phyloP scores from a whole-genome alignment of 495 filamentous ascomycete genomes.

The Lasiosphaeria ovina region DNA sequence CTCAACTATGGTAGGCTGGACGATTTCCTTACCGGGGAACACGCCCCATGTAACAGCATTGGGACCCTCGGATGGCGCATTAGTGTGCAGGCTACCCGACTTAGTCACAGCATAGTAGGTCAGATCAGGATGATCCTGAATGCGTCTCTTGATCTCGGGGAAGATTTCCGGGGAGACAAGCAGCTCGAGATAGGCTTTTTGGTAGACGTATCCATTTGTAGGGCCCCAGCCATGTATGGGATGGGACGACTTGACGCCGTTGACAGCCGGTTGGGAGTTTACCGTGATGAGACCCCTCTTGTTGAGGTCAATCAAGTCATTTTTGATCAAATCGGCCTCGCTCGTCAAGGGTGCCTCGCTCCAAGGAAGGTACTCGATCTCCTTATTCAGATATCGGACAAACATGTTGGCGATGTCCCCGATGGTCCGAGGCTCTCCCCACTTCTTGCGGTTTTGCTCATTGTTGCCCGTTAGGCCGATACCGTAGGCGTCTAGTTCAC shows the following conservation, averaged over 20 bases:
- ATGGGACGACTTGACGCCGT: slow-evolving; percentile 87
- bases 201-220: slow-evolving; percentile 92
- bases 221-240: slow-evolving; percentile 93
- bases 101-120: slow-evolving; percentile 93
- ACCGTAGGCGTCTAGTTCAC: slow-evolving; percentile 93
- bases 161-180: slow-evolving; percentile 78
- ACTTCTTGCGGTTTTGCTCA: slow-evolving; percentile 92
- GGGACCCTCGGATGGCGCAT: slow-evolving; percentile 76
- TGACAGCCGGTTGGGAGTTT: slow-evolving; percentile 95
- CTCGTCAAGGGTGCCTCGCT: slow-evolving; percentile 81
- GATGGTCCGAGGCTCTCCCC: slow-evolving; percentile 80
- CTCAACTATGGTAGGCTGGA: slow-evolving; percentile 99
- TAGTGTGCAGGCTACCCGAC: slow-evolving; percentile 76
- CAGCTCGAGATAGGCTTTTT: slow-evolving; percentile 96
- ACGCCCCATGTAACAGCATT: slow-evolving; percentile 99
- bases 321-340: slow-evolving; percentile 75
- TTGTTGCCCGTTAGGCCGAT: slow-evolving; percentile 96
- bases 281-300: slow-evolving; percentile 85
- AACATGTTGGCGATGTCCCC: slow-evolving; percentile 81
- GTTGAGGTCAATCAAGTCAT: slow-evolving; percentile 78
- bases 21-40: slow-evolving; percentile 97
- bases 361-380: slow-evolving; percentile 86
- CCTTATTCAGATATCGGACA: slow-evolving; percentile 74
- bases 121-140: slow-evolving; percentile 73
- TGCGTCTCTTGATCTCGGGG: slow-evolving; percentile 72